Conservation (phyloP, 768 basidiomycete species). For the Phanerodontia chrysosporium region DNA sequence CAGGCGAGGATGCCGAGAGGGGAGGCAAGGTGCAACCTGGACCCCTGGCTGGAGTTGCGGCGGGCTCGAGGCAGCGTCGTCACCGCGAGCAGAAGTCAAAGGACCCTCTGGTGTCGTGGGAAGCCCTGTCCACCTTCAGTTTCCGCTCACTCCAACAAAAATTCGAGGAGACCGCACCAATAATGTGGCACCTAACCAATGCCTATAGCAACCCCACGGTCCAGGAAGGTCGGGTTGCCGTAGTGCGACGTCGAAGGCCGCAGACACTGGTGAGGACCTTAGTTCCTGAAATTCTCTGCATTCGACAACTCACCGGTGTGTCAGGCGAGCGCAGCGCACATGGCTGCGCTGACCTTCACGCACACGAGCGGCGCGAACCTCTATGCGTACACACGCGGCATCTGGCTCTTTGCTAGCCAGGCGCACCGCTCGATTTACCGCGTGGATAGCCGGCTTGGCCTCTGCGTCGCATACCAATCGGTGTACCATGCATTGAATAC, state of each 20-base stretch:
- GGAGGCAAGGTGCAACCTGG: no score
- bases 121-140: neutral
- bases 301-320: neutral
- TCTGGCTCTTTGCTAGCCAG: conserved; percentile 11
- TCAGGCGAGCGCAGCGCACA: neutral
- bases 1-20: no score
- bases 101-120: neutral
- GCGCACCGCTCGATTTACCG: conserved; percentile 14
- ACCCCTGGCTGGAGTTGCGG: no score
- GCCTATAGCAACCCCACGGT: neutral
- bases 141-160: neutral
- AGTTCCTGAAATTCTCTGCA: neutral
- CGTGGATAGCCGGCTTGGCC: conserved; percentile 13
- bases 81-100: neutral
- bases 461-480: conserved; percentile 5
- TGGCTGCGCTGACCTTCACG: conserved; percentile 8
- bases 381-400: neutral
- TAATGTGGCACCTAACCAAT: conserved; percentile 10
- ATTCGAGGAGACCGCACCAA: conserved; percentile 7
- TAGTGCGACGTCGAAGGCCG: neutral
- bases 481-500: conserved; percentile 5
- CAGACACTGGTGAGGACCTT: neutral
- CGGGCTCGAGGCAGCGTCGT: neutral
- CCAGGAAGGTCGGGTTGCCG: neutral
- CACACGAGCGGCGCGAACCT: conserved; percentile 3